Evolutionary conservation across 768 basidiomycete genomes (phyloP), one percentile per base, ranked within the genome.

Genomic region (Plicaturopsis crispa): DNA sequence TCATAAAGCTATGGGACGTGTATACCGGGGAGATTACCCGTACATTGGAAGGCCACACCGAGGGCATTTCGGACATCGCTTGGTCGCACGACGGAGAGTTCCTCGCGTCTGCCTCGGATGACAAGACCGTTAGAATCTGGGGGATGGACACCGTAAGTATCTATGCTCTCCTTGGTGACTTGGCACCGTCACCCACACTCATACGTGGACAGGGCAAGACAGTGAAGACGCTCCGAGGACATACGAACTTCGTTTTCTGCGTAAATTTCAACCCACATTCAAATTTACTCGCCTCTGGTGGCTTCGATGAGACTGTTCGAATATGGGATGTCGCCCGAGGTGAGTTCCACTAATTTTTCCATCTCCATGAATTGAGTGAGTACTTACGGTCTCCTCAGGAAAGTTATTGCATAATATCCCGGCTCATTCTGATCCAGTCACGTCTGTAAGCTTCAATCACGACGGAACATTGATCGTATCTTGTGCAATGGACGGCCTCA

Each of bases 361-460:
- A 32, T 20, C 11, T 28, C 16, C 22, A 21, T 33, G 24, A 4
- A 36, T 20, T 24, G 14, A 20, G 22, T 35, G 16, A 28, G 34
- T 31, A 10, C 34, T 47, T 14, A 35, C 41, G 22, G 11, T 20
- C n/a, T 20, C 12, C 34, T 8, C 42, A 92, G 94, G 88, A 13
- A 83, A 74, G 53, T 78, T 80, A n/a, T 60, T 97, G 54, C 84
- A 87, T 57, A 78, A 85, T 12, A 67, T 98, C 6, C 91, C 93
- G 23, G 96, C 96, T 2, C 96, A 98, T 65, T 93, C 93, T 2
- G 96, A 98, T 59, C 93, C 96, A 10, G 90, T 98, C 22, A 94
- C 91, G 31, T 83, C 88, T 8, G 91, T 98, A 5, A 76, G 78
- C 41, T 99, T 96, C 69, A 97, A 88, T 58, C 77, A 83, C 47